Evolutionary conservation across 768 basidiomycete genomes (phyloP).

Genomic region (Kwoniella dendrophila): DNA sequence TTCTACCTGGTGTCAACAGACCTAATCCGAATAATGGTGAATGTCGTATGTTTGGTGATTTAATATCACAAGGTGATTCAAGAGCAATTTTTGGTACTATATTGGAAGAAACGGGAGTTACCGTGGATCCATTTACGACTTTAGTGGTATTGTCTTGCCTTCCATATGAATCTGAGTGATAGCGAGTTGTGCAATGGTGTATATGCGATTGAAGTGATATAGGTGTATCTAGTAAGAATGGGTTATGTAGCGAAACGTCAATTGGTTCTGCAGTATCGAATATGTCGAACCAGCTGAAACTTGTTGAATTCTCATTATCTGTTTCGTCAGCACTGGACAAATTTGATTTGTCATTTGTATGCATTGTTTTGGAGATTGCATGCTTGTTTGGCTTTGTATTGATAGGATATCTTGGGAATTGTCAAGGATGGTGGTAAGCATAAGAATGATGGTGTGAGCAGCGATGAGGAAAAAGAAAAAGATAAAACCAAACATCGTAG

Average conservation of each 20-base stretch:
- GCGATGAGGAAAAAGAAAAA: neutral
- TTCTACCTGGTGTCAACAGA: neutral
- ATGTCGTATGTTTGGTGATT: too few relatives aligned
- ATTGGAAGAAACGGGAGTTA: too few relatives aligned
- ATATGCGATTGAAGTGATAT: neutral
- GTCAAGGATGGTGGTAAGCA: neutral
- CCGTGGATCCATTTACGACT: too few relatives aligned
- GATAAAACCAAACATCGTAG: neutral
- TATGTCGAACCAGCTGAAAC: neutral
- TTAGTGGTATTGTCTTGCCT: too few relatives aligned
- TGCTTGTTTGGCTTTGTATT: neutral
- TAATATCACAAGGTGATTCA: too few relatives aligned
- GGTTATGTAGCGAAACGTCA: neutral
- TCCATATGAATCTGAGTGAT: too few relatives aligned
- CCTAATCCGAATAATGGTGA: neutral
- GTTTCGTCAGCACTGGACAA: neutral
- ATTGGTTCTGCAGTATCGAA: too few relatives aligned
- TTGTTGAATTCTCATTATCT: neutral
- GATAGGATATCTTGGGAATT: too few relatives aligned
- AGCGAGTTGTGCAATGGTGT: too few relatives aligned
- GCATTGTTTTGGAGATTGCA: neutral
- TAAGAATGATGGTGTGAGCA: too few relatives aligned
- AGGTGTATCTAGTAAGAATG: neutral
- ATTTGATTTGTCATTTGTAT: conserved; percentile 1
- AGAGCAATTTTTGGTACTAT: too few relatives aligned